A percentile compares a stretch with the other conserved stretches of the same genome.
phyloP scores from a whole-genome alignment of 1,284 basidiomycete genomes.

The Ceratobasidium sp. region DNA sequence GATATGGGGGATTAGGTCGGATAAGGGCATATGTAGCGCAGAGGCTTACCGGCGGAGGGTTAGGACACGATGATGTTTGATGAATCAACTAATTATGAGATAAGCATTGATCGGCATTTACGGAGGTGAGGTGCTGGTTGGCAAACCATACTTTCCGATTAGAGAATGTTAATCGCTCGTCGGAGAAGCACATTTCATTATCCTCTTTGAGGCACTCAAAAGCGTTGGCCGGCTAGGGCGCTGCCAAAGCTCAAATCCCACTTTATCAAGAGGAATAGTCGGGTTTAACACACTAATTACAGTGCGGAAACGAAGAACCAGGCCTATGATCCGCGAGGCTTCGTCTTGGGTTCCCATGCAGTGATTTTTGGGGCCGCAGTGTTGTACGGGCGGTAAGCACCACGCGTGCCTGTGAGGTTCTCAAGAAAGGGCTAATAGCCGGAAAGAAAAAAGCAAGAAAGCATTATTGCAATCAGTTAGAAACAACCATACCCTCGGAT shows the following conservation, averaged over 20 bases:
- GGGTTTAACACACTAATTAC: constrained; percentile 6
- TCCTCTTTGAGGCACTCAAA: background rate
- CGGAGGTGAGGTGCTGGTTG: background rate
- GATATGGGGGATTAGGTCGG: background rate
- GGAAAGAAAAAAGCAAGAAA: constrained; percentile 51
- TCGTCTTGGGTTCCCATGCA: constrained; percentile 83
- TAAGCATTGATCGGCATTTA: constrained; percentile 11
- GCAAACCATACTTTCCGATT: background rate
- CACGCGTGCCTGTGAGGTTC: constrained; percentile 91
- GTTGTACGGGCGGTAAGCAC: constrained; percentile 88
- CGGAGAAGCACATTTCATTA: background rate
- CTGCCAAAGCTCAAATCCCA: background rate
- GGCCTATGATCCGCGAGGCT: constrained; percentile 57
- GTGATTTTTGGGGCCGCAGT: constrained; percentile 83
- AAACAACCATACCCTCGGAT: background rate
- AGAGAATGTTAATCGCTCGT: background rate
- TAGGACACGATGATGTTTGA: background rate
- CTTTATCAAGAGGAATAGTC: background rate
- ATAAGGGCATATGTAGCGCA: background rate
- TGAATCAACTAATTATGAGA: constrained; percentile 2
- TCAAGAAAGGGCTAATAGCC: constrained; percentile 70
- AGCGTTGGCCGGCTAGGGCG: background rate
- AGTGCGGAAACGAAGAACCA: background rate
- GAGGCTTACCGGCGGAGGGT: too few relatives aligned
- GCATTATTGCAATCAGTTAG: background rate